These are phyloP conservation scores for Cladobotryum protrusum DNA, from an alignment of 2,329 filamentous ascomycete genomes.

Conservation along the genomic window DNA sequence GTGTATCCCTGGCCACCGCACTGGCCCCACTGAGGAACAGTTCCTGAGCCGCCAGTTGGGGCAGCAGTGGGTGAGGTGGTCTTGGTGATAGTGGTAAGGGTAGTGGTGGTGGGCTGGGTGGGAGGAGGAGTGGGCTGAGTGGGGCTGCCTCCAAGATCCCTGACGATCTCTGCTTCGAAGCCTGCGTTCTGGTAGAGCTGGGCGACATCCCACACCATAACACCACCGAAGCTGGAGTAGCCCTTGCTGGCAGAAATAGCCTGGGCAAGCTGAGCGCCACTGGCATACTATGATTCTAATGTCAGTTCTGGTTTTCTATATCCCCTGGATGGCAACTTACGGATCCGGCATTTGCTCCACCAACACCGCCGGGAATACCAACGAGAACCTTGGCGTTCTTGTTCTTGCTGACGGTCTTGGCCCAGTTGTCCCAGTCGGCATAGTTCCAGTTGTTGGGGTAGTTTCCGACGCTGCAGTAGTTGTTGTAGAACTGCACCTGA, in stretches of 20 bases:
- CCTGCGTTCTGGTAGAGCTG: conserved; percentile 53
- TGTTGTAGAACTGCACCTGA: conserved; percentile 64
- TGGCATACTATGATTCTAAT: too few species aligned
- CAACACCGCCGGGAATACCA: conserved; percentile 51
- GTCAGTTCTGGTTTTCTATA: too few species aligned
- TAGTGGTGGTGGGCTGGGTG: neutral
- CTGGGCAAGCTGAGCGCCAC: conserved; percentile 36
- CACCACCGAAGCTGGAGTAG: conserved; percentile 57
- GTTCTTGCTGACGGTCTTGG: conserved; percentile 50
- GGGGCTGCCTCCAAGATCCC: conserved; percentile 21
- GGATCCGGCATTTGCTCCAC: conserved; percentile 43
- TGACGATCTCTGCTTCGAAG: conserved; percentile 43
- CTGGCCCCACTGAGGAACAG: conserved; percentile 19
- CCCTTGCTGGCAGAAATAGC: conserved; percentile 48
- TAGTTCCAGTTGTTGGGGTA: conserved; percentile 50
- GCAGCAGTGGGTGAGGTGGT: conserved; percentile 4
- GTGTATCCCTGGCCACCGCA: conserved; percentile 20
- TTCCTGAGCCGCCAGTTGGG: conserved; percentile 5
- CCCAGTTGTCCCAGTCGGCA: conserved; percentile 60
- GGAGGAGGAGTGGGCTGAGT: neutral
- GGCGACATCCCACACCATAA: conserved; percentile 64
- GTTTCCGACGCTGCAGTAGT: conserved; percentile 52
- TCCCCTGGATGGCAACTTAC: too few species aligned
- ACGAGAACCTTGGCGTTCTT: conserved; percentile 54
- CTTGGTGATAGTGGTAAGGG: neutral